These are phyloP conservation scores for Diaporthe citriasiana DNA, from an alignment of 2,329 filamentous ascomycete species.

Conservation along the genomic window DNA sequence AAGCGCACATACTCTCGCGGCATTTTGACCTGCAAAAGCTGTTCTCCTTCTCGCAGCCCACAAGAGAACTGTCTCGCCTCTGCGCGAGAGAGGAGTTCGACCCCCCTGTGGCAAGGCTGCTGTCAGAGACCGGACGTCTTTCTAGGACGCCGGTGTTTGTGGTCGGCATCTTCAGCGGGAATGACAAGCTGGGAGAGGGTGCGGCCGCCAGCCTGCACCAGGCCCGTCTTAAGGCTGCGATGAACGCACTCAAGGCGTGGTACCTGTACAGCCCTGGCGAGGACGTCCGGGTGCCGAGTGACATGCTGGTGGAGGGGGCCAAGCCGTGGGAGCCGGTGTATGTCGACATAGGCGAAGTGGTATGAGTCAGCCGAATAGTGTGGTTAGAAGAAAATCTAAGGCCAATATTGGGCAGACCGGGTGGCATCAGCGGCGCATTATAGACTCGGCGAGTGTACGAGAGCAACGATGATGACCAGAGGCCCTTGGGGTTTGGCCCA, in stretches of 20 bases:
- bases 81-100: conserved; percentile 94
- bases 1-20: conserved; percentile 85
- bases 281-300: conserved; percentile 76
- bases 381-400: conserved; percentile 10
- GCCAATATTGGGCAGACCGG: conserved; percentile 2
- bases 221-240: conserved; percentile 83
- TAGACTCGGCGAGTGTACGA: conserved; percentile 35
- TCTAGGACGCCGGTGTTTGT: conserved; percentile 92
- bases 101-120: conserved; percentile 84
- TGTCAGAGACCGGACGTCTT: conserved; percentile 89
- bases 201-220: conserved; percentile 82
- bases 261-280: conserved; percentile 90
- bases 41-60: conserved; percentile 88
- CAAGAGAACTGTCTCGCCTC: conserved; percentile 84
- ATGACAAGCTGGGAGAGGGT: conserved; percentile 94
- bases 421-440: conserved; percentile 37
- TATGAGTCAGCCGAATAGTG: conserved; percentile 55
- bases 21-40: conserved; percentile 81
- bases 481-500: not conserved
- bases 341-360: conserved; percentile 79
- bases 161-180: conserved; percentile 92
- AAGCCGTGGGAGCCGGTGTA: conserved; percentile 76
- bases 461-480: conserved; percentile 26
- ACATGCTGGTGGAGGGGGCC: conserved; percentile 74
- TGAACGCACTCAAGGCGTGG: conserved; percentile 91